Conservation (phyloP, 257 asterid species). For the Scutellaria galericulata region DNA sequence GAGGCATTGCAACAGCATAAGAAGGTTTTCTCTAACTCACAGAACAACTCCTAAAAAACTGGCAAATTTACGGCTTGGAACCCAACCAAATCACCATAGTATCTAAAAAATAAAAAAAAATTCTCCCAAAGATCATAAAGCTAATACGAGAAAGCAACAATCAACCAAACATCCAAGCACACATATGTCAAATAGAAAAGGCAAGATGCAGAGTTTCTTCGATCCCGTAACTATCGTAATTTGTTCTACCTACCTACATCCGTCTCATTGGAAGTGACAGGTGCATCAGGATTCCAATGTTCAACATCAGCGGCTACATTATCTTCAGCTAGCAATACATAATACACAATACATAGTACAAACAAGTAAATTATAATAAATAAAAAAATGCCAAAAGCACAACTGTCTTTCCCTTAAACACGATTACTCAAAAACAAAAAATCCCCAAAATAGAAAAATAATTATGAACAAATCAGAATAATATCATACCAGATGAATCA, state of each 20-base stretch:
- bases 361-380: background rate
- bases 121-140: background rate
- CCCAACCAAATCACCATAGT: background rate
- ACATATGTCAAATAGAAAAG: background rate
- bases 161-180: background rate
- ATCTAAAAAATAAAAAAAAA: background rate
- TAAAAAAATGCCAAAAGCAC: conserved; percentile 4
- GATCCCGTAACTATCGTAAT: background rate
- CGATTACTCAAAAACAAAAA: background rate
- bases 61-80: background rate
- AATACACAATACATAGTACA: background rate
- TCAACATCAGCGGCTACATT: conserved; percentile 34
- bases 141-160: background rate
- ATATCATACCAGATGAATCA: conserved; percentile 73
- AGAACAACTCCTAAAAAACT: background rate
- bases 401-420: background rate
- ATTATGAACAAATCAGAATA: background rate
- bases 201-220: background rate
- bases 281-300: conserved; percentile 44
- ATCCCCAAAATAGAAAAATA: background rate
- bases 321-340: conserved; percentile 46
- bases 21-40: background rate
- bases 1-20: too few relatives aligned
- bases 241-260: conserved; percentile 34
- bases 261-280: conserved; percentile 35